Base-by-base conservation (phyloP, 2,329 filamentous ascomycete genomes). In the Thielaviopsis punctulata region DNA sequence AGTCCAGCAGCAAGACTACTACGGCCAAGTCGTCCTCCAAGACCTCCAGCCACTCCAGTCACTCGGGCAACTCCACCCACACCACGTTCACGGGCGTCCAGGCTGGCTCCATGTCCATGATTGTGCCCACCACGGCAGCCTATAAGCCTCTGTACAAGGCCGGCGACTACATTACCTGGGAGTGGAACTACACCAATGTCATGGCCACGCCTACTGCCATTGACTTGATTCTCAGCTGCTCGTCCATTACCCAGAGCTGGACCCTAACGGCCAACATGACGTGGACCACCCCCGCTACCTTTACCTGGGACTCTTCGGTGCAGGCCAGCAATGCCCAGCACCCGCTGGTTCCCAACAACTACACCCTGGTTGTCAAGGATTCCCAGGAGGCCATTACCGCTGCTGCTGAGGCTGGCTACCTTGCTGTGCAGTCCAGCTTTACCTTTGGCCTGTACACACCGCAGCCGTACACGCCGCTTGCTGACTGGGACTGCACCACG, bases 141-240 rank as follows among this genome's bases (percentile, higher is more conserved):
- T 65, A 66, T 10, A 66, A 68, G 23, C 67, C 72, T 54, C 68
- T 79, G 41, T 80, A 76, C 69, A 77, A 77, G 60, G 77, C 82
- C 56, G 73, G 75, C 56, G 72, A 80, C 60, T 68, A 68, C 45
- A 66, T 80, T 44, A 81, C 76, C 13, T 78, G 75, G 64, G 71
- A 65, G 46, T 83, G 78, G 77, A 82, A 82, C 65, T 82, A 81
- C 66, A 82, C 79, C 3, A 73, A 72, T 45, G 63, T 83, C 25
- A 67, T 70, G 52, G 76, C 66, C 23, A 73, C 69, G 1, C 79
- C 79, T 1, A 77, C 74, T 2, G 78, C 76, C 41, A 61, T 83
- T 53, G 76, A 82, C 57, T 67, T 82, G 13, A 62, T 80, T 53
- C 68, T 77, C 30, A 76, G 73, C 57, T 79, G 75, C 66, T 72